Conservation (phyloP, 2,329 filamentous ascomycete species). For the Fusarium domesticum region DNA sequence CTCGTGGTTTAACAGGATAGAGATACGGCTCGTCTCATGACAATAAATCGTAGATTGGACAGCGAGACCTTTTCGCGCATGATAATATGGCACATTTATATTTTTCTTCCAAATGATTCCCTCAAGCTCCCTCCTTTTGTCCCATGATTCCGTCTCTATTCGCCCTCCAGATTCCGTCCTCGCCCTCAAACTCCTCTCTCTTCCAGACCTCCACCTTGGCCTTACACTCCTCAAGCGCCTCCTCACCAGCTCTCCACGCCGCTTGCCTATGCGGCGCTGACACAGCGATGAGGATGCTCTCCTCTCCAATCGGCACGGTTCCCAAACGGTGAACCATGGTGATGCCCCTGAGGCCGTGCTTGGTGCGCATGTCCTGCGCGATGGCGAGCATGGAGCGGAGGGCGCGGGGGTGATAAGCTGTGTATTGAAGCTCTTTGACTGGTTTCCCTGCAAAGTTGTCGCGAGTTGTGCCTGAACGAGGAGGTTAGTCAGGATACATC, state of each 20-base stretch:
- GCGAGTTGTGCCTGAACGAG: constrained; percentile 65
- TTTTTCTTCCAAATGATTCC: too few relatives aligned
- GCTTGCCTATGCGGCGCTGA: constrained; percentile 78
- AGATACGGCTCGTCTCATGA: neutral
- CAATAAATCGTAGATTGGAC: too few relatives aligned
- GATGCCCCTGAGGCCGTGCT: constrained; percentile 68
- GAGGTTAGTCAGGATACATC: neutral
- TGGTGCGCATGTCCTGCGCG: constrained; percentile 52
- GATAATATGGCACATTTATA: too few relatives aligned
- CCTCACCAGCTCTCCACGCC: constrained; percentile 85
- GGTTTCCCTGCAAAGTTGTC: constrained; percentile 68
- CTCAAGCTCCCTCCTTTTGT: constrained; percentile 37
- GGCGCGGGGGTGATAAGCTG: constrained; percentile 68
- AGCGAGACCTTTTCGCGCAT: too few relatives aligned
- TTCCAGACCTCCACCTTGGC: constrained; percentile 93
- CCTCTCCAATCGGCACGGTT: constrained; percentile 82
- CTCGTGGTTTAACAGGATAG: neutral
- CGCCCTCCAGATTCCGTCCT: constrained; percentile 80
- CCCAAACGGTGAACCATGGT: constrained; percentile 83
- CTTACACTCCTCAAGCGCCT: constrained; percentile 85
- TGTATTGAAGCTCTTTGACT: constrained; percentile 74
- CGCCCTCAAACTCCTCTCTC: constrained; percentile 77
- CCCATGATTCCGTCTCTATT: constrained; percentile 72
- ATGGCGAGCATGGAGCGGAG: constrained; percentile 67
- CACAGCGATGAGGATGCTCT: constrained; percentile 87